Conservation (phyloP, 1,284 basidiomycete species). For the Ustilago loliicola region DNA sequence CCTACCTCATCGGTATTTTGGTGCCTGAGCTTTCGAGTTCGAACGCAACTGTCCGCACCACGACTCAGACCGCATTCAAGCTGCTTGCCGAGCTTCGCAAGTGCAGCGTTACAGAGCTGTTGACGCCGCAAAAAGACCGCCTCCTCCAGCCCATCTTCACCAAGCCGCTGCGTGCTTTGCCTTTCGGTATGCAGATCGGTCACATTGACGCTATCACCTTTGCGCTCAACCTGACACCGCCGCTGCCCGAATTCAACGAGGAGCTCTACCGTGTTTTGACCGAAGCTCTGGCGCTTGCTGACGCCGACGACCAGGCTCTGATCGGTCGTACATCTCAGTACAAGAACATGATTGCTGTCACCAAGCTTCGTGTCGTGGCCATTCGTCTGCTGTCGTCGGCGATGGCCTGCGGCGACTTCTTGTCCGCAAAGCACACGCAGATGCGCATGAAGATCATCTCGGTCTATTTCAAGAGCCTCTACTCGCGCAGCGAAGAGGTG, state of each 20-base stretch:
- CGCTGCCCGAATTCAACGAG: slow-evolving; percentile 89
- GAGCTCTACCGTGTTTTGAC: slow-evolving; percentile 92
- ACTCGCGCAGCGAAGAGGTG: slow-evolving; percentile 91
- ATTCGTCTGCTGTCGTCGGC: slow-evolving; percentile 93
- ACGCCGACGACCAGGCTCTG: slow-evolving; percentile 90
- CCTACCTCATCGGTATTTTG: slow-evolving; percentile 83
- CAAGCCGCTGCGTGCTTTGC: slow-evolving; percentile 95
- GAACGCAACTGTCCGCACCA: slow-evolving; percentile 86
- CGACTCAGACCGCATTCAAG: slow-evolving; percentile 85
- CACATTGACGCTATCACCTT: slow-evolving; percentile 98
- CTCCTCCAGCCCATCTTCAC: slow-evolving; percentile 91
- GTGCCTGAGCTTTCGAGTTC: slow-evolving; percentile 90
- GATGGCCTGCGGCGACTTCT: slow-evolving; percentile 92
- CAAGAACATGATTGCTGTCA: slow-evolving; percentile 85
- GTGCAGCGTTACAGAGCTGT: slow-evolving; percentile 81
- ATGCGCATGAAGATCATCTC: slow-evolving; percentile 83
- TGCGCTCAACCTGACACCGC: slow-evolving; percentile 82
- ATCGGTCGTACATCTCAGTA: slow-evolving; percentile 81
- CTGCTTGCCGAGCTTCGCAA: slow-evolving; percentile 83
- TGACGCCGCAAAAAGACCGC: slow-evolving; percentile 87
- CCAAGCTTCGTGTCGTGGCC: slow-evolving; percentile 93
- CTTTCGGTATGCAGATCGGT: slow-evolving; percentile 95
- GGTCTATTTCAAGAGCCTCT: slow-evolving; percentile 98
- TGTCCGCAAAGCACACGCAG: slow-evolving; percentile 62
- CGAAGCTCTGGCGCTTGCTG: slow-evolving; percentile 93